phyloP scores from a whole-genome alignment of 169 alveolate species.

The Eimeria falciformis region DNA sequence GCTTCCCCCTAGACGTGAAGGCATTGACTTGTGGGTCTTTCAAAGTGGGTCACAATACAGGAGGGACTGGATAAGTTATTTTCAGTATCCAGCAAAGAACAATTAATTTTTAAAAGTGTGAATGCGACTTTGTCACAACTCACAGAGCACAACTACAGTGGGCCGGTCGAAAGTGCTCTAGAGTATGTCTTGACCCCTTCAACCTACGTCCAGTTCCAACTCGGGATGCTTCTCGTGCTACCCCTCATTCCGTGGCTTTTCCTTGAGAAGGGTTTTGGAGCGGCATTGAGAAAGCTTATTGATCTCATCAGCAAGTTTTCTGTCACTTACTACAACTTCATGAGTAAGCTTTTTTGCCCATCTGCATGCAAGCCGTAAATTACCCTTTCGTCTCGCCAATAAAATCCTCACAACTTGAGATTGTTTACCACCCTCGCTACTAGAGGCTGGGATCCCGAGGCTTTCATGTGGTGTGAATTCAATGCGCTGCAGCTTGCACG shows the following conservation, averaged over 20 bases:
- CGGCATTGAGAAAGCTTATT: conserved; percentile 65
- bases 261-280: conserved; percentile 67
- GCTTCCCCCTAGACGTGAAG: neutral
- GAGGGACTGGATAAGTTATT: neutral
- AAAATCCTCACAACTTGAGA: neutral
- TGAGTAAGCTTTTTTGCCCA: conserved; percentile 32
- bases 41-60: neutral
- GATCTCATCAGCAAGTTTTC: conserved; percentile 71
- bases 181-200: conserved; percentile 75
- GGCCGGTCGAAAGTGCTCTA: conserved; percentile 73
- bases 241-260: conserved; percentile 76
- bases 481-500: conserved; percentile 62
- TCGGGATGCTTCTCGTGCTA: conserved; percentile 71
- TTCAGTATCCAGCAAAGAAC: neutral
- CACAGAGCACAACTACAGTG: conserved; percentile 74
- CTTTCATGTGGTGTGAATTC: neutral
- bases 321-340: conserved; percentile 75
- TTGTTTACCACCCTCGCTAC: neutral
- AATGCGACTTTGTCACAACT: too few relatives aligned
- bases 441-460: neutral
- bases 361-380: neutral
- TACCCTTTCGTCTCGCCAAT: neutral
- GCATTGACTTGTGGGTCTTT: neutral
- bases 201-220: conserved; percentile 77
- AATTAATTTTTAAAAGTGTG: too few relatives aligned